Conservation (phyloP, 345 rosid genomes). For the Eucalyptus fibrosa region DNA sequence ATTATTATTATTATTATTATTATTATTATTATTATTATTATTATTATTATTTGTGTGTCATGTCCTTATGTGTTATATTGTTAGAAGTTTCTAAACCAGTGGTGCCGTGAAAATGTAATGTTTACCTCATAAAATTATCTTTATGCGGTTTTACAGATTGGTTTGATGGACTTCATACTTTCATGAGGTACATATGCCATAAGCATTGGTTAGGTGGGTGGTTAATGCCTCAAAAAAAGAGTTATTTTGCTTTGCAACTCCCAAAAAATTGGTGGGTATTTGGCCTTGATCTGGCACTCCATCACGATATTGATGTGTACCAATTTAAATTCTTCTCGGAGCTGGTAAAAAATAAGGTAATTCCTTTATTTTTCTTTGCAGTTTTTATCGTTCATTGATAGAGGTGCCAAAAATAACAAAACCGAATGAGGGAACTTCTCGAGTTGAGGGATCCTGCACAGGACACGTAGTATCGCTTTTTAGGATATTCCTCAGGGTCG, state of each 20-base stretch:
- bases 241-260: slow-evolving; percentile 83
- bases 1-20: background rate
- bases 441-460: background rate
- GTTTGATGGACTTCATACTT: too few relatives aligned
- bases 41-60: background rate
- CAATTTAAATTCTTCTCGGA: slow-evolving; percentile 94
- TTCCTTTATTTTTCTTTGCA: background rate
- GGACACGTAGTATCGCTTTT: background rate
- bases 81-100: too few relatives aligned
- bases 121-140: too few relatives aligned
- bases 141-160: too few relatives aligned
- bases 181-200: too few relatives aligned
- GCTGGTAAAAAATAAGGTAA: slow-evolving; percentile 62
- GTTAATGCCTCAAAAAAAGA: background rate
- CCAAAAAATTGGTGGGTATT: slow-evolving; percentile 96
- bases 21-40: too few relatives aligned
- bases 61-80: background rate
- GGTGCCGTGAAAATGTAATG: too few relatives aligned
- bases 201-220: too few relatives aligned
- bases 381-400: background rate
- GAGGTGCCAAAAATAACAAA: background rate
- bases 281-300: slow-evolving; percentile 97
- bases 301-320: slow-evolving; percentile 90
- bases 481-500: background rate
- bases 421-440: background rate